phyloP scores from a whole-genome alignment of 164 flowering plant genomes.

The Piper longum region DNA sequence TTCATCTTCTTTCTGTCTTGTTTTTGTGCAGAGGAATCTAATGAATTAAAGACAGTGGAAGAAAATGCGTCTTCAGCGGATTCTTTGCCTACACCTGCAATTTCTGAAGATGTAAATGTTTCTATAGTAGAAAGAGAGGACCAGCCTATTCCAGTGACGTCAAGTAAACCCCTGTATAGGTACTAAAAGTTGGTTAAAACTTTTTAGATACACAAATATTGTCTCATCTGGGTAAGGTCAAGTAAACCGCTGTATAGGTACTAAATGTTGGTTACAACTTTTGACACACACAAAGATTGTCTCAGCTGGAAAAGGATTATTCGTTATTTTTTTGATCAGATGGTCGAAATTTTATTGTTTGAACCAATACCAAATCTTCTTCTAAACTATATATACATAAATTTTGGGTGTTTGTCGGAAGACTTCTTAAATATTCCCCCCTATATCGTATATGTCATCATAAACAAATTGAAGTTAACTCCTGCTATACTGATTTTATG shows the following conservation, averaged over 20 bases:
- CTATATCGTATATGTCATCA: too few relatives aligned
- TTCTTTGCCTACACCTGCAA: constrained; percentile 5
- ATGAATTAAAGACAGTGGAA: constrained; percentile 11
- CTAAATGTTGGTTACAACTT: not conserved
- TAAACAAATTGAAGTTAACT: too few relatives aligned
- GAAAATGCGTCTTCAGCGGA: constrained; percentile 6
- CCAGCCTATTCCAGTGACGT: constrained; percentile 9
- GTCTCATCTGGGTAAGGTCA: not conserved
- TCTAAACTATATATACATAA: too few relatives aligned
- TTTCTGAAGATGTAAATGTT: constrained; percentile 10
- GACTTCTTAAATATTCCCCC: too few relatives aligned
- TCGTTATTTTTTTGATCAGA: too few relatives aligned
- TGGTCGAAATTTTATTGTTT: too few relatives aligned
- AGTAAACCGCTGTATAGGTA: constrained; percentile 69
- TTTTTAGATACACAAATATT: too few relatives aligned
- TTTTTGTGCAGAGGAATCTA: constrained; percentile 42
- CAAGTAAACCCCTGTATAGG: constrained; percentile 66
- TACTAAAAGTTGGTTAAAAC: constrained; percentile 1
- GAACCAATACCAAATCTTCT: not conserved
- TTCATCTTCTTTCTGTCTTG: not conserved
- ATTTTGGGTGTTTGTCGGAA: too few relatives aligned
- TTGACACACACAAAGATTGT: too few relatives aligned
- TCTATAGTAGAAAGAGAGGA: constrained; percentile 15
- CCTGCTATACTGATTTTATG: too few relatives aligned
- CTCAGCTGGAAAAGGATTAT: too few relatives aligned